These are phyloP conservation scores for Quercus suber DNA, from an alignment of 306 rosid genomes.

Conservation along the genomic window DNA sequence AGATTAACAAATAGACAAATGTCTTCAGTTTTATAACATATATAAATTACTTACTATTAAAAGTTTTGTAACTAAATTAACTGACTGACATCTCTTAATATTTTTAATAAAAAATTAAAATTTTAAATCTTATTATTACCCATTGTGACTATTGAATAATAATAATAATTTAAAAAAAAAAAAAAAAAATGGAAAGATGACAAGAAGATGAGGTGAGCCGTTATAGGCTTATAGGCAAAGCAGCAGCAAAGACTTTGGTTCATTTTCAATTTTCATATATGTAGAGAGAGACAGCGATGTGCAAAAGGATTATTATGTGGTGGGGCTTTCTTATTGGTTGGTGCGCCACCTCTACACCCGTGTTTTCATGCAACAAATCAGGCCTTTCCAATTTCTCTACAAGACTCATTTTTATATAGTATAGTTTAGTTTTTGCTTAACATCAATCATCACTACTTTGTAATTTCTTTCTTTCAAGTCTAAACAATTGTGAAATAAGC, in stretches of 20 bases:
- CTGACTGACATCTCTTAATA: too few relatives aligned
- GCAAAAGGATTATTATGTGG: slow-evolving; percentile 11
- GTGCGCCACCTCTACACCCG: slow-evolving; percentile 33
- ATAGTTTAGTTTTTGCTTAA: slow-evolving; percentile 16
- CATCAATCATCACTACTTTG: not conserved
- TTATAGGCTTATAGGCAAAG: too few relatives aligned
- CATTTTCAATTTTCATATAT: slow-evolving; percentile 16
- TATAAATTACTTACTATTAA: too few relatives aligned
- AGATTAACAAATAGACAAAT: too few relatives aligned
- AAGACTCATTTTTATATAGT: not conserved
- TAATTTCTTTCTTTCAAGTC: slow-evolving; percentile 13
- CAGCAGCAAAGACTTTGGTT: too few relatives aligned
- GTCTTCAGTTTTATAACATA: too few relatives aligned
- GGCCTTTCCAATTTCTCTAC: slow-evolving; percentile 36
- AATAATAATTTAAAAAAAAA: not conserved
- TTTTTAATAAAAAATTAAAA: too few relatives aligned
- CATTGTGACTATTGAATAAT: too few relatives aligned
- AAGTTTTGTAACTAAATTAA: too few relatives aligned
- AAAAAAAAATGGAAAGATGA: slow-evolving; percentile 13
- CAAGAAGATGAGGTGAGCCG: slow-evolving; percentile 31
- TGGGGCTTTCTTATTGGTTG: slow-evolving; percentile 51
- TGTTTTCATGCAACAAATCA: slow-evolving; percentile 69
- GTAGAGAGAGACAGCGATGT: slow-evolving; percentile 18
- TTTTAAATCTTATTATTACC: too few relatives aligned
- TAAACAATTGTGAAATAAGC: slow-evolving; percentile 21